Base-by-base conservation (phyloP, 2,329 filamentous ascomycete species). In the Myriangium duriaei region DNA sequence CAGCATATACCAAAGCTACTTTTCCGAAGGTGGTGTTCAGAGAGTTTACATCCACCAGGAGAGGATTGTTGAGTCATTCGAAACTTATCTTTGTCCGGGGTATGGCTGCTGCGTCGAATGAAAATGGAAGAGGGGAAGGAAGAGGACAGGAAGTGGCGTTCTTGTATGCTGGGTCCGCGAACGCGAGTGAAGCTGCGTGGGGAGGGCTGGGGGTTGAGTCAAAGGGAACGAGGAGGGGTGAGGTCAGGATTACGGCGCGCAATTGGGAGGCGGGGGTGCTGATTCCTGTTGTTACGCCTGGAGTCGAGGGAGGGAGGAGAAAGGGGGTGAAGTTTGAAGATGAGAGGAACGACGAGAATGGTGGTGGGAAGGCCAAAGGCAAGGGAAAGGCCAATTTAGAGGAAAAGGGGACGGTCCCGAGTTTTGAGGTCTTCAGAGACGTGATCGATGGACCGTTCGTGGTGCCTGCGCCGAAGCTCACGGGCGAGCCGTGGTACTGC, bases 191-290 rank as follows among this genome's bases (percentile, higher is more conserved):
- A 58, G 87, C 82, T 55, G 91, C 91, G 18, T 98, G 91, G 88
- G 91, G 88, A 14, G 76, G 76, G 32, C 60, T 94, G 18, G 73
- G 78, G 38, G 76, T 77, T 51, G 79, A 92, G 50, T 75, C 71
- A 47, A 60, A 56, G 5, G 24, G 34, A n/a, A 12, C 34, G 11
- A 79, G 74, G 2, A 49, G 43, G 28, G 78, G 78, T 44, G 60
- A 72, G 44, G 72, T 76, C 10, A 93, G 85, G 57, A 67, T 96
- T 45, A 86, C 72, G 45, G 86, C 81, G 57, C 76, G 82, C 39
- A 98, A 96, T 57, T 96, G 88, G 87, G 91, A 96, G 61, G 94
- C 86, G 53, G 91, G 91, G 24, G 82, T 98, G 1, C 50, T 96
- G 15, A 56, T 95, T 29, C 76, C 78, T 7, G 64, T 81, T 15